These are phyloP conservation scores for Termitomyces sp. DNA, from an alignment of 768 basidiomycete genomes.

Conservation along the genomic window DNA sequence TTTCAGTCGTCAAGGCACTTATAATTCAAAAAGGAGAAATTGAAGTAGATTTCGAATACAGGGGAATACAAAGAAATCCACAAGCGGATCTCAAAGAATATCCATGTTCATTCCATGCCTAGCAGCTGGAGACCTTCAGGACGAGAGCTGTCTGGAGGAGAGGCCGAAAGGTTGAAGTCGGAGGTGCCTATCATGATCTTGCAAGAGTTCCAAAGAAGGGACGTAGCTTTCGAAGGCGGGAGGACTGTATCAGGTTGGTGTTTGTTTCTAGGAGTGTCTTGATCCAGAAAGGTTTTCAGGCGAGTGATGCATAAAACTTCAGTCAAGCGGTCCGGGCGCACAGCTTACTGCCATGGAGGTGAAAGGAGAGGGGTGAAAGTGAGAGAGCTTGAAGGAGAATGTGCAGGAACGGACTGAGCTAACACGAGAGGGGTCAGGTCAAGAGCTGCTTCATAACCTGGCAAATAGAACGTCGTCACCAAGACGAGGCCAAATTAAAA, in stretches of 20 bases:
- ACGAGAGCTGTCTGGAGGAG: neutral
- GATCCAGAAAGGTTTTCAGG: neutral
- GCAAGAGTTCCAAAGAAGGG: neutral
- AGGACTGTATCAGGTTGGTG: neutral
- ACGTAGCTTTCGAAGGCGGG: neutral
- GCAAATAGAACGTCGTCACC: neutral
- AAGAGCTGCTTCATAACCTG: neutral
- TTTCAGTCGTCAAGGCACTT: neutral
- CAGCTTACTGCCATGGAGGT: neutral
- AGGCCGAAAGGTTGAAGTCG: neutral
- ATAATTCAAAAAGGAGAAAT: too few species aligned
- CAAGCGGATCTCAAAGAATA: neutral
- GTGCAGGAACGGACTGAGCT: neutral
- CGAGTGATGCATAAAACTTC: neutral
- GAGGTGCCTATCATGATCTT: too few species aligned
- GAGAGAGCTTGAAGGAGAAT: neutral
- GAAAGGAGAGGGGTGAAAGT: neutral
- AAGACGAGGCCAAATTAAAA: neutral
- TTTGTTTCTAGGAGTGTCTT: neutral
- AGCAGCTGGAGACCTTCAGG: neutral
- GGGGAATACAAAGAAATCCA: neutral
- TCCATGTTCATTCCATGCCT: neutral
- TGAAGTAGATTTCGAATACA: neutral
- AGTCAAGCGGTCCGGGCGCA: too few species aligned
- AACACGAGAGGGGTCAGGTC: neutral